Percentiles rank a stretch among this genome's conserved stretches.
Conservation (phyloP, 495 filamentous ascomycete genomes). For the Penicillium steckii region DNA sequence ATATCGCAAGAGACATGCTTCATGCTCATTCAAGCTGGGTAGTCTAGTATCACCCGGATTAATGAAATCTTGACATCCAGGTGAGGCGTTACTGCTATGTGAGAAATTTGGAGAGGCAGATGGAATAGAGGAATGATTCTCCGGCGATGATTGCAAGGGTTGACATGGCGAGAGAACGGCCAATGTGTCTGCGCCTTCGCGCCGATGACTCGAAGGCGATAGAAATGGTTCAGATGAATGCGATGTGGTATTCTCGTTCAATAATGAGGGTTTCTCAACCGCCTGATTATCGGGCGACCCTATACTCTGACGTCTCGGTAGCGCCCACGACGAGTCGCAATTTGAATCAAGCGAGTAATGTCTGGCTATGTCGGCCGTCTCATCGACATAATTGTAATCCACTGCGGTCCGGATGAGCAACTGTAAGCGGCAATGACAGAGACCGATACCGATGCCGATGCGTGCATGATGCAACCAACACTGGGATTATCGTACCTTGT, state of each 20-base stretch:
- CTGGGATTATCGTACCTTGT: constrained; percentile 4
- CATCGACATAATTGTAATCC: constrained; percentile 21
- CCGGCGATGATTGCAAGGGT: constrained; percentile 10
- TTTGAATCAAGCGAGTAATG: constrained; percentile 11
- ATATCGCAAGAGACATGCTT: constrained; percentile 33
- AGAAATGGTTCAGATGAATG: constrained; percentile 9
- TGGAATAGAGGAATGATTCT: constrained; percentile 6
- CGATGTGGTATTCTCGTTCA: constrained; percentile 4
- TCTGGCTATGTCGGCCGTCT: constrained; percentile 20
- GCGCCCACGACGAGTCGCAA: neutral
- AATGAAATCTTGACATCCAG: neutral
- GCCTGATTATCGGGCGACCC: neutral
- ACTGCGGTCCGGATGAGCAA: constrained; percentile 7
- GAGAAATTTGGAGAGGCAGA: constrained; percentile 15
- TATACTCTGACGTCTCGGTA: constrained; percentile 5
- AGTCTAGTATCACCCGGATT: constrained; percentile 1
- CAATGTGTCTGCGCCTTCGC: constrained; percentile 5
- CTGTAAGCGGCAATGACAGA: constrained; percentile 6
- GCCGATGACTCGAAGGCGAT: neutral
- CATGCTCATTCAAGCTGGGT: constrained; percentile 18
- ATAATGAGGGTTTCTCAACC: constrained; percentile 1
- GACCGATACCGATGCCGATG: constrained; percentile 1
- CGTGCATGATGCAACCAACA: neutral
- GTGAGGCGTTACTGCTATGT: constrained; percentile 11
- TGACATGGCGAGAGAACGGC: constrained; percentile 8